Base-by-base conservation (phyloP, 108 stramenopile genomes). In the Nitzschia sp. region DNA sequence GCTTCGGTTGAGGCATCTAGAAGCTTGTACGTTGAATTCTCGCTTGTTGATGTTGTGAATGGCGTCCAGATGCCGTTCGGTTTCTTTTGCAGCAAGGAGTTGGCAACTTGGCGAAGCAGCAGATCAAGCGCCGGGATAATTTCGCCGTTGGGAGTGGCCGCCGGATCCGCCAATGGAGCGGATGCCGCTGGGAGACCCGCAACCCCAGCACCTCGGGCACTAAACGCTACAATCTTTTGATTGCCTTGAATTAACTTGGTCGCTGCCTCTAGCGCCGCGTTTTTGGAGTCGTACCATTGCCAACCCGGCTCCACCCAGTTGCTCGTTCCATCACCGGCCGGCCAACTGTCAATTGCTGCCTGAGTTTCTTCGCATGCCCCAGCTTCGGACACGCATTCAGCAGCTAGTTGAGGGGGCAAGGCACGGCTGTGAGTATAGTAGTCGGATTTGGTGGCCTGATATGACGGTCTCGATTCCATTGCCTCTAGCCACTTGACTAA, bases 361-460 rank as follows among this genome's bases (percentile, higher is more conserved):
- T 2, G 26, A 71, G 72, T 32, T 82, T 69, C 45, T 79, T 82
- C 4, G 69, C 71, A 31, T 67, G 38, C 60, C 3, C 77, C 81
- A 46, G 48, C 34, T 59, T 80, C 81, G n/a, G 60, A 15, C 18
- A 82, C 65, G 51, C 90, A 89, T 19, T 82, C 49, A 19, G 49
- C 81, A 19, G 89, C 90, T 13, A 88, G 66, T 68, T 93, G 92
- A 25, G 92, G 92, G 24, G 92, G 90, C 17, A 93, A 76, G 71
- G 88, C 89, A 72, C 83, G 81, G 36, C 84, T 83, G 66, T 92
- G 89, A 3, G 89, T 90, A 80, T 89, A 90, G 59, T 85, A 88
- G 65, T 92, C 91, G 15, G 74, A 76, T 57, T 88, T 85, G 35
- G 87, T 88, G 8, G 80, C 78, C 42, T 82, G 83, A 66, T 91